phyloP scores from a whole-genome alignment of 352 stramenopile species.

The Elongisporangium anandrum region DNA sequence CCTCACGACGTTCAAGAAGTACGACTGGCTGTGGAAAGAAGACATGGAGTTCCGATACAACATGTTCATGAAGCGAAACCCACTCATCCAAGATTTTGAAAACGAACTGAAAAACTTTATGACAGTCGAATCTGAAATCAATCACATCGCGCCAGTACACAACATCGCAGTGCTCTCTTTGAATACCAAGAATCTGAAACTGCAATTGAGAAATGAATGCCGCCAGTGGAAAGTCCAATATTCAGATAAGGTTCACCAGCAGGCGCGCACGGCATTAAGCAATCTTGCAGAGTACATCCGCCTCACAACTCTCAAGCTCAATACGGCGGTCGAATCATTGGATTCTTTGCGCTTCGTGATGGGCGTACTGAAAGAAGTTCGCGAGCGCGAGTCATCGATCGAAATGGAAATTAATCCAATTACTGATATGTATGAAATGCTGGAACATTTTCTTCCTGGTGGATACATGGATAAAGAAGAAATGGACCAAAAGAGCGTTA shows the following conservation, averaged over 20 bases:
- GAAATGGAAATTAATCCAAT: constrained; percentile 90
- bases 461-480: constrained; percentile 87
- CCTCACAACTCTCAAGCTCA: constrained; percentile 67
- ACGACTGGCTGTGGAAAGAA: constrained; percentile 90
- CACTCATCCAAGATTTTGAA: constrained; percentile 81
- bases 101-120: constrained; percentile 79
- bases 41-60: constrained; percentile 86
- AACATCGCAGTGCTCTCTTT: constrained; percentile 85
- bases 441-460: constrained; percentile 83
- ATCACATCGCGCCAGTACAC: constrained; percentile 69
- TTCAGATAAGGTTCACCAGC: constrained; percentile 76
- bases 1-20: constrained; percentile 80
- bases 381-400: constrained; percentile 83
- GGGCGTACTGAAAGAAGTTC: constrained; percentile 76
- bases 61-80: constrained; percentile 81
- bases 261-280: constrained; percentile 53
- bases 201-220: constrained; percentile 81
- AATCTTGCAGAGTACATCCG: constrained; percentile 81
- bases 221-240: constrained; percentile 87
- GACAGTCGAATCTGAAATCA: constrained; percentile 74
- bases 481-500: constrained; percentile 89
- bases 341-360: constrained; percentile 82
- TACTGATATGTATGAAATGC: constrained; percentile 88
- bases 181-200: constrained; percentile 87
- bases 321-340: constrained; percentile 58